Evolutionary conservation across 495 filamentous ascomycete species (phyloP).

Genomic region (Bombardia bombarda): DNA sequence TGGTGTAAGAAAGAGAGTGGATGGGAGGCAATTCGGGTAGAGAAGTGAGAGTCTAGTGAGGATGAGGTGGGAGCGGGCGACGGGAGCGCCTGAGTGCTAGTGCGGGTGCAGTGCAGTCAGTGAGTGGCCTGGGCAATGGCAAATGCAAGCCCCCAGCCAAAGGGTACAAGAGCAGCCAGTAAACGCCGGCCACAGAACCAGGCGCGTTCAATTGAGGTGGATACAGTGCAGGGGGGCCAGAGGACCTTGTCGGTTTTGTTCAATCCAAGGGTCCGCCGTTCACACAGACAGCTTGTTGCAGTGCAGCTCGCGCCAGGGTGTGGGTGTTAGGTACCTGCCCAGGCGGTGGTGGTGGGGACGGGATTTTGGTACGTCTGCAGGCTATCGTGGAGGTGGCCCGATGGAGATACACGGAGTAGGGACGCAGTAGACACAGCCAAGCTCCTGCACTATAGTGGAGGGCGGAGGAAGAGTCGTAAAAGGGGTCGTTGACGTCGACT

Average conservation of each 20-base stretch:
- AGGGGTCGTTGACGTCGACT: too few relatives aligned
- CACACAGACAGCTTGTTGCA: too few relatives aligned
- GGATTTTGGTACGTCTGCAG: constrained; percentile 3
- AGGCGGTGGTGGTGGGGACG: constrained; percentile 6
- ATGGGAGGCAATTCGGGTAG: not conserved
- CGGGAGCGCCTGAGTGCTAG: not conserved
- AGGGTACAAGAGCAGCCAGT: constrained; percentile 11
- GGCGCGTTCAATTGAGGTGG: constrained; percentile 11
- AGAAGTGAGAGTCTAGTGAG: not conserved
- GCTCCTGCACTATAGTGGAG: not conserved
- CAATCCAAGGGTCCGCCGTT: constrained; percentile 11
- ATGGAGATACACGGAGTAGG: constrained; percentile 7
- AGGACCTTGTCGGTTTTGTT: constrained; percentile 7
- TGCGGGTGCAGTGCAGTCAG: not conserved
- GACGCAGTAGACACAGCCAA: not conserved
- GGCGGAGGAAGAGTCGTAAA: not conserved
- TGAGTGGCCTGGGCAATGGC: constrained; percentile 3
- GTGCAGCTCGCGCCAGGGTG: constrained; percentile 3
- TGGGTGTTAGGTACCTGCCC: not conserved
- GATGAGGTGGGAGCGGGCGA: not conserved
- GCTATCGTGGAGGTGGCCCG: not conserved
- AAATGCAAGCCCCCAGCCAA: constrained; percentile 10
- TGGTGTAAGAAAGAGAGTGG: not conserved
- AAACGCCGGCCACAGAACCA: constrained; percentile 11
- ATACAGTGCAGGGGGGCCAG: constrained; percentile 4